Percentiles rank a stretch among this genome's conserved stretches.
Conservation (phyloP, 495 filamentous ascomycete species). For the Lentithecium fluviatile region DNA sequence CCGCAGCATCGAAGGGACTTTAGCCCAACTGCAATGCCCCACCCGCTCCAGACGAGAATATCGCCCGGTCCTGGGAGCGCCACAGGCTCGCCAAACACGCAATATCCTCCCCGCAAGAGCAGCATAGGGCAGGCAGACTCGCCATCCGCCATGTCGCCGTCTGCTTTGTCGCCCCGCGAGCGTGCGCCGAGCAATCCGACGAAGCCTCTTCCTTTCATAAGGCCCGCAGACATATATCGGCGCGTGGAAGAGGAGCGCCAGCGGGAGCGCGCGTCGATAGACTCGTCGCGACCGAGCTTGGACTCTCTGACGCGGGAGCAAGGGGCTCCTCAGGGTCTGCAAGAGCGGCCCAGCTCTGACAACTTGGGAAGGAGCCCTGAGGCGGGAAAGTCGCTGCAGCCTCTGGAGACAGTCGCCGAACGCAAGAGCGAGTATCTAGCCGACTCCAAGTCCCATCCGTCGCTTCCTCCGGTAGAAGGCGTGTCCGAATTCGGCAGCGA, state of each 20-base stretch:
- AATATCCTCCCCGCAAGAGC: slow-evolving; percentile 59
- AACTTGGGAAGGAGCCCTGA: slow-evolving; percentile 31
- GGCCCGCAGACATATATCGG: slow-evolving; percentile 77
- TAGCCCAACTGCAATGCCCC: slow-evolving; percentile 41
- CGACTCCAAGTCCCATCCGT: slow-evolving; percentile 32
- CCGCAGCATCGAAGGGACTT: slow-evolving; percentile 42
- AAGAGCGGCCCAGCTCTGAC: slow-evolving; percentile 27
- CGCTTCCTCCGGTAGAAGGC: slow-evolving; percentile 16
- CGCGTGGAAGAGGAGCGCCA: slow-evolving; percentile 67
- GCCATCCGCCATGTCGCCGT: slow-evolving; percentile 18
- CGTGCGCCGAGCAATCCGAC: slow-evolving; percentile 33
- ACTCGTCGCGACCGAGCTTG: slow-evolving; percentile 47
- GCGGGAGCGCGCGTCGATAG: slow-evolving; percentile 54
- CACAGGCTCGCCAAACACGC: slow-evolving; percentile 17
- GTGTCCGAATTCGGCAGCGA: slow-evolving; percentile 36
- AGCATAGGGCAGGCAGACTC: slow-evolving; percentile 52
- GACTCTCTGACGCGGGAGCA: slow-evolving; percentile 35
- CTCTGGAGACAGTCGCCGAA: slow-evolving; percentile 57
- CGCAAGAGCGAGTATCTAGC: slow-evolving; percentile 55
- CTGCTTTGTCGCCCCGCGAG: slow-evolving; percentile 28
- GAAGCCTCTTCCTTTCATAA: slow-evolving; percentile 62
- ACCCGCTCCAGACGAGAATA: slow-evolving; percentile 38
- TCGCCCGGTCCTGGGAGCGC: slow-evolving; percentile 27
- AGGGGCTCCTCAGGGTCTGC: slow-evolving; percentile 17
- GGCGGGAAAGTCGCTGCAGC: slow-evolving; percentile 37